Evolutionary conservation across 192 early-diverging fungal genomes (phyloP), one percentile per base, ranked within the genome.

Genomic region (Rhizoclosmatium sp.): DNA sequence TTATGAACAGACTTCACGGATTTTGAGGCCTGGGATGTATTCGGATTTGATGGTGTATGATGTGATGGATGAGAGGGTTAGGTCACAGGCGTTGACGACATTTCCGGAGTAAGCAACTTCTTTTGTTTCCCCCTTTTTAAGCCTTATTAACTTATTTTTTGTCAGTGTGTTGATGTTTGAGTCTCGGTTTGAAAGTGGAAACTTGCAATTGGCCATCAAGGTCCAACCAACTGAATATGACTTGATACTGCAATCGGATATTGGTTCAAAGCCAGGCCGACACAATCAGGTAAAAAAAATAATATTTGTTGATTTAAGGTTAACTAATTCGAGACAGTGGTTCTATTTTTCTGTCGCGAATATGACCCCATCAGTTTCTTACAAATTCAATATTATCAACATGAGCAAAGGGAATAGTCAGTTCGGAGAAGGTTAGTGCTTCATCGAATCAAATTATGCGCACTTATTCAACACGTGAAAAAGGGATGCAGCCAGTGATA

Each of bases 401-500:
- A 79, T 89, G 82, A 86, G 85, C 75, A 89, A 89, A 78, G 66
- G 80, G 31, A 76, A 54, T 5, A 86, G 85, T 49, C 88, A 89
- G 70, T 89, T 88, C 65, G 84, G 84, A 78, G 79, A 84, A 49
- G 88, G 86, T 87, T 66, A 9, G 14, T 31, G 59, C 59, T 42
- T 69, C 40, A 12, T 47, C 31, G 31, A 31, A 31, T 31, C 31
- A 31, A 31, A 31, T 31, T 31, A 31, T 31, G 31, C 31, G 31
- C 31, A 31, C 31, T 31, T 31, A 31, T 31, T 31, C 0, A 31
- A 31, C 31, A 31, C 1, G 14, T 47, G 23, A n/a, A n/a, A 14
- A 23, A 85, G 86, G 88, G 4, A 89, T 89, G 88, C 88, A 89
- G 76, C 88, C 88, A 44, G 88, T 89, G 31, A 69, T 89, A 47